Conservation (phyloP, 2,329 filamentous ascomycete genomes). For the Myotisia sp. region DNA sequence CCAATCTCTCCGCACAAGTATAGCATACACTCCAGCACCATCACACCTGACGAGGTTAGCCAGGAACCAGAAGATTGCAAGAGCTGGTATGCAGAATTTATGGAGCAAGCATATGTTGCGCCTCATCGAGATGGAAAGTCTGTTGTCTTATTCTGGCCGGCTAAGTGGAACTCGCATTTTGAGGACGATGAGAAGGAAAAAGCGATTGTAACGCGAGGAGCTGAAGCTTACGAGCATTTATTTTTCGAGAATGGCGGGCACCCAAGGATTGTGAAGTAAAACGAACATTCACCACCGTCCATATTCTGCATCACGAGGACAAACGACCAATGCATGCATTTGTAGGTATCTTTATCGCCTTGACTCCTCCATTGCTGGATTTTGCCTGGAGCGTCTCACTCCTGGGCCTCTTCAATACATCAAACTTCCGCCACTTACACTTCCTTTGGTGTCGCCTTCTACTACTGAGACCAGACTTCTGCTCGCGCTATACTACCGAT, state of each 20-base stretch:
- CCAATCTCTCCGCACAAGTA: too few relatives aligned
- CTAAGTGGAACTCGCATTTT: neutral
- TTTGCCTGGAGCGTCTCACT: conserved; percentile 3
- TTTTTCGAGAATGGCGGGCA: conserved; percentile 3
- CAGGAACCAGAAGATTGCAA: conserved; percentile 2
- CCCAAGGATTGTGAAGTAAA: conserved; percentile 7
- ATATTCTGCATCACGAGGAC: too few relatives aligned
- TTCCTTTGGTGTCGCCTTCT: neutral
- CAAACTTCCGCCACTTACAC: conserved; percentile 1
- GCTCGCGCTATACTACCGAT: conserved; percentile 2
- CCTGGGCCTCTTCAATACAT: conserved; percentile 3
- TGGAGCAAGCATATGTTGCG: conserved; percentile 1
- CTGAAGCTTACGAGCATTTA: neutral
- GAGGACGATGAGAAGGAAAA: neutral
- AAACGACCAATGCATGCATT: too few relatives aligned
- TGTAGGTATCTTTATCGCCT: conserved; percentile 5
- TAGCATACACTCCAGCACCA: too few relatives aligned
- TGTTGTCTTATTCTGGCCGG: conserved; percentile 6
- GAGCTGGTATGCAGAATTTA: conserved; percentile 2
- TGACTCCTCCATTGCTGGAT: neutral
- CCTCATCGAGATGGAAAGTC: conserved; percentile 5
- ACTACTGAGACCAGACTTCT: neutral
- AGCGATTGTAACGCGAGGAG: neutral
- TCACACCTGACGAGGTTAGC: conserved; percentile 5
- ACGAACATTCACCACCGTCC: too few relatives aligned